These are phyloP conservation scores for Xylaria sp. DNA, from an alignment of 2,329 filamentous ascomycete genomes.

Conservation along the genomic window DNA sequence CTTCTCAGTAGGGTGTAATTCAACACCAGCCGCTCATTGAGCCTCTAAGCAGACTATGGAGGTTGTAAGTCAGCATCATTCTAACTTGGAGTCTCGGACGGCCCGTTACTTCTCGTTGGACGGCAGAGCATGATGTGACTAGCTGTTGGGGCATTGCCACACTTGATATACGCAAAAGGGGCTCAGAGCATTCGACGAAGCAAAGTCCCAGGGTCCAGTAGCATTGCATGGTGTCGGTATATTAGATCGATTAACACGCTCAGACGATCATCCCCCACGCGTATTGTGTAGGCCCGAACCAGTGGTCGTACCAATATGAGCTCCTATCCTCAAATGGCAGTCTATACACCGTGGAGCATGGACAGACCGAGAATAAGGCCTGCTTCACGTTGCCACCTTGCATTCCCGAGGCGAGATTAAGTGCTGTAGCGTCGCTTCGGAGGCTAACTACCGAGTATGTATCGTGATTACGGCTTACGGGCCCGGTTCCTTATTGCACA, in stretches of 20 bases:
- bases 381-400: conserved; percentile 27
- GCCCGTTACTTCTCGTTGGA: not conserved
- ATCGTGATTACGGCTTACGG: conserved; percentile 37
- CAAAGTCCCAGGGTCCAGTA: conserved; percentile 22
- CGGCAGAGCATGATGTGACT: not conserved
- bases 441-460: conserved; percentile 39
- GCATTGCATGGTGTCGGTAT: conserved; percentile 29
- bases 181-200: conserved; percentile 15
- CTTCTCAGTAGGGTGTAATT: not conserved
- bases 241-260: conserved; percentile 35
- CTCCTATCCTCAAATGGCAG: conserved; percentile 29
- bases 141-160: conserved; percentile 17
- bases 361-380: conserved; percentile 18
- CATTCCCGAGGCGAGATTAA: conserved; percentile 31
- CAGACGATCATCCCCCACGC: conserved; percentile 25
- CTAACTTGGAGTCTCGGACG: not conserved
- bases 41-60: not conserved
- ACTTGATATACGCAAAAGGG: not conserved
- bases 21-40: not conserved
- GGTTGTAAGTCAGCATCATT: not conserved
- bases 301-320: conserved; percentile 35
- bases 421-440: conserved; percentile 36
- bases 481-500: conserved; percentile 42
- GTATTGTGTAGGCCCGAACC: conserved; percentile 37
- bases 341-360: conserved; percentile 27